Evolutionary conservation across 1,284 basidiomycete species (phyloP), one percentile per base, ranked within the genome.

Genomic region (Moesziomyces antarcticus): DNA sequence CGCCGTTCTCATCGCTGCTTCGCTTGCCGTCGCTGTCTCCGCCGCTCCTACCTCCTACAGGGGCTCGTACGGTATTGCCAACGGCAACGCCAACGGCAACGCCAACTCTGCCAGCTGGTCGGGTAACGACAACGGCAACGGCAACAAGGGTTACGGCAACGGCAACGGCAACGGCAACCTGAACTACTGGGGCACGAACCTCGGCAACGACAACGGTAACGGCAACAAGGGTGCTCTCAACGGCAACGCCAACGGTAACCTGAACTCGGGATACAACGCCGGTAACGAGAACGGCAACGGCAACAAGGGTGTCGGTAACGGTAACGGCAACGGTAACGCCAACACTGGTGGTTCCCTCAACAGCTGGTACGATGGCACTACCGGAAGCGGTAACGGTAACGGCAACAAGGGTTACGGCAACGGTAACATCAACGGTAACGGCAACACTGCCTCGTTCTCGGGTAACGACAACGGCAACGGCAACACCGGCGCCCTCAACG

Each of bases 21-120:
- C 45, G 21, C 14, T 55, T 11, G 53, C 45, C 18, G 22, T 48
- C 18, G 53, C 53, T 35, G 53, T 21, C n/a, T 55, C 53, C 45
- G 53, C 53, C 22, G 53, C 53, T 37, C 53, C 53, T n/a, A n/a
- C n/a, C n/a, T n/a, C n/a, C n/a, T n/a, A n/a, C n/a, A n/a, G n/a
- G n/a, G n/a, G n/a, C 50, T 11, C 8, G 24, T 42, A 51, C n/a
- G 50, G 50, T 21, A 37, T 24, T 24, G 20, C 37, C n/a, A n/a
- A n/a, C n/a, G 50, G 50, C 18, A 51, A 51, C 21, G 50, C 33
- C 8, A 51, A 51, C 50, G 50, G 50, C 16, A 51, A 51, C 22
- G 1, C 1, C 37, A 51, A 51, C 50, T 25, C 25, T 21, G 24
- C 5, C 24, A 5, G 7, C 24, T 3, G 24, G 5, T 6, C 45